These are phyloP conservation scores for Hypomyces rosellus DNA, from an alignment of 2,329 filamentous ascomycete species.

Conservation along the genomic window DNA sequence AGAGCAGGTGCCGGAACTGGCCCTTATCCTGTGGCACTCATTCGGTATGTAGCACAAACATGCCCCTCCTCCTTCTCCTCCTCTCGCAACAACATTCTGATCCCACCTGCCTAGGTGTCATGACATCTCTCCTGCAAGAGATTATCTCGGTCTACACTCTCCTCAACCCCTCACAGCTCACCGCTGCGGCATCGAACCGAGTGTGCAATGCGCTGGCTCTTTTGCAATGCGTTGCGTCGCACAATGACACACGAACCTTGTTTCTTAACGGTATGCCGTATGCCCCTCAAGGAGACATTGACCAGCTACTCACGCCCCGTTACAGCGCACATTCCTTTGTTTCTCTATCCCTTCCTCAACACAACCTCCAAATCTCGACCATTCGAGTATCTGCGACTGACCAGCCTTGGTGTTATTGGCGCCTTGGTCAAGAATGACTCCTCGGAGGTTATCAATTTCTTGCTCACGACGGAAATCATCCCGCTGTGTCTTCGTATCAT, in stretches of 20 bases:
- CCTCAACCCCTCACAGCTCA: constrained; percentile 92
- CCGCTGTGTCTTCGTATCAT: constrained; percentile 96
- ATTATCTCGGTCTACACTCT: constrained; percentile 98
- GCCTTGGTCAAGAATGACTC: constrained; percentile 98
- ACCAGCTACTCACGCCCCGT: constrained; percentile 2
- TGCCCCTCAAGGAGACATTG: not conserved
- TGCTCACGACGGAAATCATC: constrained; percentile 97
- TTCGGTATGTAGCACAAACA: constrained; percentile 62
- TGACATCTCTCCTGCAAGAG: constrained; percentile 95
- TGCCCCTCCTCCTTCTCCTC: not conserved
- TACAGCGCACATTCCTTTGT: constrained; percentile 89
- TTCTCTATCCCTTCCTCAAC: constrained; percentile 96
- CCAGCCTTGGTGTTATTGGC: constrained; percentile 92
- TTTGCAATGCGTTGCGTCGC: constrained; percentile 92
- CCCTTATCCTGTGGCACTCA: constrained; percentile 95
- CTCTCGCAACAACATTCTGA: not conserved
- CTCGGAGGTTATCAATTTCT: constrained; percentile 97
- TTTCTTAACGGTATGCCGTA: constrained; percentile 75
- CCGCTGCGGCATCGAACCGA: constrained; percentile 91
- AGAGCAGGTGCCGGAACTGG: constrained; percentile 94
- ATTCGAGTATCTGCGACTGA: constrained; percentile 94
- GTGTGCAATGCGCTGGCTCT: constrained; percentile 96
- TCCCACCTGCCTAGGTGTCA: constrained; percentile 62
- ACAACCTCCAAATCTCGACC: constrained; percentile 97
- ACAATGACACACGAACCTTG: constrained; percentile 89